Base-by-base conservation (phyloP, 495 filamentous ascomycete species). In the Ramalina intermedia region DNA sequence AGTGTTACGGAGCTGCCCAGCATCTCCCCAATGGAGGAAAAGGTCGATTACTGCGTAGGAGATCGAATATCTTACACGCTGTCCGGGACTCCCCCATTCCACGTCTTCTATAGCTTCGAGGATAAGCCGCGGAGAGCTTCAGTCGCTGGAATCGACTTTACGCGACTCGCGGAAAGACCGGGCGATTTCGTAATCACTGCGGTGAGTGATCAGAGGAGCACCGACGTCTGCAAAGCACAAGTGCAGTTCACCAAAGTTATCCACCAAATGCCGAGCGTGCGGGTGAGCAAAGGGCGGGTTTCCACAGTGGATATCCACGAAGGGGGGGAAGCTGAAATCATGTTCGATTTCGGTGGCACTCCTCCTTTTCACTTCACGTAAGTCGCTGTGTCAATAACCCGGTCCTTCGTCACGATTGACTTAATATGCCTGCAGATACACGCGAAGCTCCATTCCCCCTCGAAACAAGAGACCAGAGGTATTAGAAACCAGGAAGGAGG, bases 281-380 rank as follows among this genome's bases (percentile, higher is more conserved):
- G 78, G 51, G 85, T 98, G 56, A 86, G 80, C 59, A 82, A 85
- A 61, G 91, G 91, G 1, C 73, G 72, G 35, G 74, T 80, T 17
- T 77, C 80, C 11, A 76, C 81, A 40, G 81, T 93, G 26, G 91
- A 96, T 58, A 98, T 98, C 49, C 91, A 96, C 60, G 90, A 96
- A 68, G 91, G 91, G 58, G 84, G 85, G 54, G 82, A 88, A 63
- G 86, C 89, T 14, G 85, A 94, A 61, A 86, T 98, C 49, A 68
- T 84, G 38, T 96, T 96, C 54, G 82, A 90, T 56, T 96, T 98
- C 62, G 85, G 81, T 67, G 91, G 91, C 40, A 90, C 87, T 11
- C 91, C 91, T 51, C 91, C 91, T 11, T 98, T 98, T 59, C 88
- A 96, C 65, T 96, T 96, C 63, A 94, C 88, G 64, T 80, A 65